These are phyloP conservation scores for Amanita exitialis DNA, from an alignment of 768 basidiomycete species.

Conservation along the genomic window DNA sequence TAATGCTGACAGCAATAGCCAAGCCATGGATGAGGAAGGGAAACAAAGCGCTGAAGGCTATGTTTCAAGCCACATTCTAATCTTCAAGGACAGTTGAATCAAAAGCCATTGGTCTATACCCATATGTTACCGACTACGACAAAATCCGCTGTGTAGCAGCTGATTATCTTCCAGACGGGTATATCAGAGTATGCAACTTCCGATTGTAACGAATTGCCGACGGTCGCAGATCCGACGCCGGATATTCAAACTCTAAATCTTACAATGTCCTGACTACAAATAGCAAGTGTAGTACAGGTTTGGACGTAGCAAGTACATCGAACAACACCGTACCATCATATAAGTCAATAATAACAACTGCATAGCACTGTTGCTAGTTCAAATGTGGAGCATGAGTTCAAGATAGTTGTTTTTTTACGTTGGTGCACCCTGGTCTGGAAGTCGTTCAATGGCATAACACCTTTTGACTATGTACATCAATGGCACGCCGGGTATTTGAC, in stretches of 20 bases:
- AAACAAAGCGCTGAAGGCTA: too few relatives aligned
- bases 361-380: neutral
- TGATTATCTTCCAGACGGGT: neutral
- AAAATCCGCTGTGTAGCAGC: too few relatives aligned
- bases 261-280: neutral
- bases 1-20: too few relatives aligned
- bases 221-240: neutral
- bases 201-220: neutral
- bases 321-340: too few relatives aligned
- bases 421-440: constrained; percentile 93
- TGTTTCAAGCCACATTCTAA: too few relatives aligned
- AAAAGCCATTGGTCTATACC: too few relatives aligned
- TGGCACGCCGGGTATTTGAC: constrained; percentile 88
- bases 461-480: constrained; percentile 95
- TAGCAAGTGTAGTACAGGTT: neutral
- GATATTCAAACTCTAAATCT: neutral
- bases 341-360: neutral
- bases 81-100: too few relatives aligned
- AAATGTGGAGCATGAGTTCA: neutral
- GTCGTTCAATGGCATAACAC: constrained; percentile 87
- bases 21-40: too few relatives aligned
- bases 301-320: neutral
- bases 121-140: too few relatives aligned
- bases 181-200: neutral
- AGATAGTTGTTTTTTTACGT: constrained; percentile 18